Evolutionary conservation across 805 yeast species (phyloP).

Genomic region (Metschnikowia sp.): DNA sequence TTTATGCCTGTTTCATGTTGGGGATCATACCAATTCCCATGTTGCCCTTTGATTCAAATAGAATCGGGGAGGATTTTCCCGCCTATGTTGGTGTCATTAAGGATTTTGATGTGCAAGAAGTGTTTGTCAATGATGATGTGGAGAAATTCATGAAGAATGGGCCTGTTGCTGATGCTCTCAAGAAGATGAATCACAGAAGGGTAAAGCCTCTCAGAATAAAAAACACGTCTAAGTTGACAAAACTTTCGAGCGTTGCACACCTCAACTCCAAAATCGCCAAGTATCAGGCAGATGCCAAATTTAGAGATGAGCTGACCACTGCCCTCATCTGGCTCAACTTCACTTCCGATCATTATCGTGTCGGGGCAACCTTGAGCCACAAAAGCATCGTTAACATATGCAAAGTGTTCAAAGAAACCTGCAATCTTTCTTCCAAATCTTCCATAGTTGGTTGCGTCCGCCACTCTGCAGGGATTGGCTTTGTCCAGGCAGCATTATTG

Average conservation of each 20-base stretch:
- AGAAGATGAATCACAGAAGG: constrained; percentile 38
- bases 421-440: constrained; percentile 68
- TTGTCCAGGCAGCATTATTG: constrained; percentile 75
- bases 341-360: constrained; percentile 67
- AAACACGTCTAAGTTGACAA: constrained; percentile 61
- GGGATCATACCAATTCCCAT: constrained; percentile 79
- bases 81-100: constrained; percentile 62
- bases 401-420: constrained; percentile 87
- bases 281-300: constrained; percentile 38
- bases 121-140: constrained; percentile 75
- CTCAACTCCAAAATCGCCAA: constrained; percentile 44
- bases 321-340: constrained; percentile 67
- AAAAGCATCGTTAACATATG: constrained; percentile 70
- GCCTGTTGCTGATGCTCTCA: constrained; percentile 56
- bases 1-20: constrained; percentile 80
- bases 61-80: constrained; percentile 70
- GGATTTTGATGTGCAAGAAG: constrained; percentile 66
- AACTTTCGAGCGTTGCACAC: constrained; percentile 35
- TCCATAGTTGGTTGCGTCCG: constrained; percentile 85
- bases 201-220: constrained; percentile 50
- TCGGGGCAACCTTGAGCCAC: constrained; percentile 58
- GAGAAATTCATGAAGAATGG: constrained; percentile 69
- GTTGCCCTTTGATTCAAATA: constrained; percentile 61
- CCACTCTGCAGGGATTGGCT: constrained; percentile 82
- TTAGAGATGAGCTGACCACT: constrained; percentile 40